Percentiles rank a stretch among this genome's conserved stretches.
Conservation (phyloP, 495 filamentous ascomycete genomes). For the Lophiotrema nucula region DNA sequence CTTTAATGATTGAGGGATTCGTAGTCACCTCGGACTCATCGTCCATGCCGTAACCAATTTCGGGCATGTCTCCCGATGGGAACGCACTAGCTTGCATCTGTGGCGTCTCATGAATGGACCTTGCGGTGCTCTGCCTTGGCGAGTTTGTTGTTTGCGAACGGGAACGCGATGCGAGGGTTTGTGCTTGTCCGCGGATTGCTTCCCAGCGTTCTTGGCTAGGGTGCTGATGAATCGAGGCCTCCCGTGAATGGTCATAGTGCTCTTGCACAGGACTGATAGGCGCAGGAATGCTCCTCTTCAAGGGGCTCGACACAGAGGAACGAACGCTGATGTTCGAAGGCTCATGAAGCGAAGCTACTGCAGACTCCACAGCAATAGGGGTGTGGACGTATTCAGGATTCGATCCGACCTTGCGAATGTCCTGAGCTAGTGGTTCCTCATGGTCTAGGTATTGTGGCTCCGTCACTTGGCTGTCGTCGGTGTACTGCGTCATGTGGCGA, state of each 20-base stretch:
- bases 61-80: constrained; percentile 59
- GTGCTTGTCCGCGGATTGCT: constrained; percentile 29
- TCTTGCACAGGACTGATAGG: constrained; percentile 19
- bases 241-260: not conserved
- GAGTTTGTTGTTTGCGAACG: constrained; percentile 52
- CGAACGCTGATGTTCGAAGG: constrained; percentile 65
- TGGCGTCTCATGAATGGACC: constrained; percentile 57
- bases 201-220: constrained; percentile 36
- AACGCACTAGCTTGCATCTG: constrained; percentile 63
- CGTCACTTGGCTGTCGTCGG: constrained; percentile 68
- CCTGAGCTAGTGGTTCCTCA: constrained; percentile 55
- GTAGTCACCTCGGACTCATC: constrained; percentile 71
- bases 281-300: constrained; percentile 15
- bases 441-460: constrained; percentile 57
- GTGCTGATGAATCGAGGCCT: constrained; percentile 5
- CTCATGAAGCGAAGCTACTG: constrained; percentile 81
- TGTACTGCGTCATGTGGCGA: constrained; percentile 58
- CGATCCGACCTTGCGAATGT: constrained; percentile 63
- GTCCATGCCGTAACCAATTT: constrained; percentile 60
- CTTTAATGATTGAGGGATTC: constrained; percentile 74
- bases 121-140: constrained; percentile 73
- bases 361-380: constrained; percentile 74
- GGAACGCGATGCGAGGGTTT: constrained; percentile 27
- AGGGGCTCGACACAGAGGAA: constrained; percentile 38
- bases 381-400: constrained; percentile 74